Evolutionary conservation across 2,329 filamentous ascomycete genomes (phyloP).

Genomic region (Aureobasidium sp.): DNA sequence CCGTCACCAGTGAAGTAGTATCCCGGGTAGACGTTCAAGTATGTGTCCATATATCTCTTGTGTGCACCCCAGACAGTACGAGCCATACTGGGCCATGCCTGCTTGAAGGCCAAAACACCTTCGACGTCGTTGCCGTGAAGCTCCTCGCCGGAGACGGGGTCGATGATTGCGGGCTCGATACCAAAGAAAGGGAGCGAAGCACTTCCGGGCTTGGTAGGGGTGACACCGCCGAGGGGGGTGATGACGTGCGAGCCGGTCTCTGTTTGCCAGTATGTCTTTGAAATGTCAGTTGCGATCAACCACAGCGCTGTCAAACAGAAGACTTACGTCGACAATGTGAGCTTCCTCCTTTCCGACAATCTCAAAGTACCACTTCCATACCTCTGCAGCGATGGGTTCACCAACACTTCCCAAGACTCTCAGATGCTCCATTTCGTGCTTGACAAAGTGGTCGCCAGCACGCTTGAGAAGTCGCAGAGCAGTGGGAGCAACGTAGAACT

Average conservation of each 20-base stretch:
- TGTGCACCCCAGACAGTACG: slow-evolving; percentile 96
- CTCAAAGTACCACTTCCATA: slow-evolving; percentile 99
- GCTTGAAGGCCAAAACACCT: slow-evolving; percentile 93
- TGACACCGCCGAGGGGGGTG: slow-evolving; percentile 83
- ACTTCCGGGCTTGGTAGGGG: slow-evolving; percentile 92
- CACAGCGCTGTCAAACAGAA: too few relatives aligned
- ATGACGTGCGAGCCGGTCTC: slow-evolving; percentile 97
- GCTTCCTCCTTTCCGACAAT: slow-evolving; percentile 87
- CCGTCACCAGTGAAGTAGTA: slow-evolving; percentile 97
- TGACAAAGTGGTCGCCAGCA: slow-evolving; percentile 86
- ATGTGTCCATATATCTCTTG: slow-evolving; percentile 98
- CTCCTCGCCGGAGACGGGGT: slow-evolving; percentile 90
- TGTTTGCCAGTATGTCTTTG: slow-evolving; percentile 98
- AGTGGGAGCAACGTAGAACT: slow-evolving; percentile 97
- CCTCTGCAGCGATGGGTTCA: slow-evolving; percentile 93
- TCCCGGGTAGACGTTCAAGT: slow-evolving; percentile 93
- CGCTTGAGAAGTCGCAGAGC: slow-evolving; percentile 90
- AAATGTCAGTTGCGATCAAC: too few relatives aligned
- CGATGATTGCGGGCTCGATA: slow-evolving; percentile 94
- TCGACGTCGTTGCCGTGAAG: slow-evolving; percentile 94
- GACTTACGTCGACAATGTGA: slow-evolving; percentile 88
- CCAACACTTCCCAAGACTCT: slow-evolving; percentile 90
- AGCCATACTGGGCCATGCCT: slow-evolving; percentile 97
- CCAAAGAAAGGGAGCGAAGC: slow-evolving; percentile 97
- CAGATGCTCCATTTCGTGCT: slow-evolving; percentile 80